Evolutionary conservation across 2,329 filamentous ascomycete genomes (phyloP), one percentile per base, ranked within the genome.

Genomic region (Pseudogymnoascus pannorum): DNA sequence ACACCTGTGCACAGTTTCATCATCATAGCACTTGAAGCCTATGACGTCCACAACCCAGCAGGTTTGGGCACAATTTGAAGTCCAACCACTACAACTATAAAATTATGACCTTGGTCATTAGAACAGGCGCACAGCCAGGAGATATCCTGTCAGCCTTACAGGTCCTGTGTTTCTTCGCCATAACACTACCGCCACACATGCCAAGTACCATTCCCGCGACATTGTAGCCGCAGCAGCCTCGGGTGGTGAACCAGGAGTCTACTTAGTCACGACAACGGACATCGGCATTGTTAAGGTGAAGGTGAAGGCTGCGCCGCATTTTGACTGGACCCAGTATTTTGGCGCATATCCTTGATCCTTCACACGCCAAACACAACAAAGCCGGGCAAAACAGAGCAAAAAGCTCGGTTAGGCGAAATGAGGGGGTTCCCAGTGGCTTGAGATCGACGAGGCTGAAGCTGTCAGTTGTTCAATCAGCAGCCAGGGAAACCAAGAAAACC

Each of bases 401-500:
- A 29, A 5, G 9, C 44, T 12, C 31, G 44, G 44, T 54, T 54
- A 54, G 44, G 44, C 44, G 44, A 54, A 29, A 54, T 54, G 44
- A 54, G 24, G 44, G 44, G 44, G 24, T 2, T 2, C 4, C 11
- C 16, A 8, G 44, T 16, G n/a, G 24, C 44, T 54, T 54, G 24
- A 54, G 24, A 29, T 54, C 44, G 12, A 51, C 44, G 44, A 54
- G 44, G 44, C 44, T 51, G 44, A 54, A 31, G 44, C n/a, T 54
- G 24, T 31, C 24, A 54, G 44, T 29, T 29, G 24, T 29, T 16
- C 44, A 54, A 54, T 54, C 24, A 54, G 9, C 9, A 54, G 48
- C 1, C 44, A 54, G 48, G 24, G 26, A 54, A 54, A 31, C 8
- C 4, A 1, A 26, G 8, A 26, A 44, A 24, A 7, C 6, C 5